These are phyloP conservation scores for Termitomyces sp. DNA, from an alignment of 768 basidiomycete genomes.

Conservation along the genomic window DNA sequence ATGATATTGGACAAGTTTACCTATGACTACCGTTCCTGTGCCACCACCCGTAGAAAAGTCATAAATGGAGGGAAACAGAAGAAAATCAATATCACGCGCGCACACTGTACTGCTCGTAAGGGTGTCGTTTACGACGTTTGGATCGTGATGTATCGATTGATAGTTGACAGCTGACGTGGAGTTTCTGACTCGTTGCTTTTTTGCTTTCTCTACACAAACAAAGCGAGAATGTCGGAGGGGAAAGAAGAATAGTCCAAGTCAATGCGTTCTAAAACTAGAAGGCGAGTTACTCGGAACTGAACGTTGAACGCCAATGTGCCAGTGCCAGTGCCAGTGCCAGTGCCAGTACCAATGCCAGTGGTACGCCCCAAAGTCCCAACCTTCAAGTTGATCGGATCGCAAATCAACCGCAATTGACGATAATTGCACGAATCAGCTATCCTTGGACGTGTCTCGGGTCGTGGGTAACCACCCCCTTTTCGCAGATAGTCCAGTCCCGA, in stretches of 20 bases:
- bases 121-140: not conserved
- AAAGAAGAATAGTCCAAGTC: not conserved
- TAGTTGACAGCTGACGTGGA: not conserved
- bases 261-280: not conserved
- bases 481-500: no score
- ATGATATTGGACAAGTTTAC: not conserved
- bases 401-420: no score
- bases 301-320: not conserved
- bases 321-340: no score
- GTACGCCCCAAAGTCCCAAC: no score
- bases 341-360: no score
- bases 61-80: no score
- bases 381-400: no score
- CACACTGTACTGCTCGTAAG: not conserved
- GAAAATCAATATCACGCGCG: no score
- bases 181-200: not conserved
- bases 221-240: not conserved
- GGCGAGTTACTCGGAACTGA: not conserved
- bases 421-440: no score
- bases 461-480: no score
- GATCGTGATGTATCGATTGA: not conserved
- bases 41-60: no score
- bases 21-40: not conserved
- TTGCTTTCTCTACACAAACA: not conserved
- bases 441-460: no score